Evolutionary conservation across 306 rosid species (phyloP).

Genomic region (Oxytropis ochrocephala): DNA sequence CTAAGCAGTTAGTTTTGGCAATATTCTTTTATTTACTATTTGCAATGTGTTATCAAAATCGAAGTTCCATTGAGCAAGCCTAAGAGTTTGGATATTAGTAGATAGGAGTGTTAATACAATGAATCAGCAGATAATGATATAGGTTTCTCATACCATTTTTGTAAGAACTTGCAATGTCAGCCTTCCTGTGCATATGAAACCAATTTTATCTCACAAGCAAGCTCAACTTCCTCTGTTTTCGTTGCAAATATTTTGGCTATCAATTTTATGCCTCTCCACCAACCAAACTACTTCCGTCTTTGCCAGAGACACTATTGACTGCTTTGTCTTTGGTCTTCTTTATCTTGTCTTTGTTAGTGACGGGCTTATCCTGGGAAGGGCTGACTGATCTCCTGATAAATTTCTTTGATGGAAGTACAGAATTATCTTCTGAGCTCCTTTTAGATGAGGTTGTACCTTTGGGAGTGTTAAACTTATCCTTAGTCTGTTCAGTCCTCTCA

Average conservation of each 20-base stretch:
- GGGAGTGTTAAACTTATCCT: slow-evolving; percentile 27
- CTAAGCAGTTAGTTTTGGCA: not conserved
- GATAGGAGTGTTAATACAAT: not conserved
- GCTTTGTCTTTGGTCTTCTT: slow-evolving; percentile 41
- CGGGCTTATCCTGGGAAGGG: slow-evolving; percentile 38
- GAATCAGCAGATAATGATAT: slow-evolving; percentile 10
- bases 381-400: slow-evolving; percentile 45
- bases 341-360: slow-evolving; percentile 40
- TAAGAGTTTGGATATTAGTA: not conserved
- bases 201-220: slow-evolving; percentile 11
- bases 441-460: slow-evolving; percentile 34
- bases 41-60: not conserved
- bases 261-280: slow-evolving; percentile 59
- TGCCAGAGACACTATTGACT: slow-evolving; percentile 28
- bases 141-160: slow-evolving; percentile 43
- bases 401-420: slow-evolving; percentile 51
- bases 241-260: slow-evolving; percentile 14
- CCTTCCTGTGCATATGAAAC: slow-evolving; percentile 21
- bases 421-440: slow-evolving; percentile 35
- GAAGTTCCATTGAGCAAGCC: not conserved
- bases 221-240: not conserved
- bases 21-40: not conserved
- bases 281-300: slow-evolving; percentile 56
- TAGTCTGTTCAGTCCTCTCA: slow-evolving; percentile 32
- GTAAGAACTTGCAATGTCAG: slow-evolving; percentile 18